Base-by-base conservation (phyloP, 164 flowering plant genomes). In the Stephania cephalantha region DNA sequence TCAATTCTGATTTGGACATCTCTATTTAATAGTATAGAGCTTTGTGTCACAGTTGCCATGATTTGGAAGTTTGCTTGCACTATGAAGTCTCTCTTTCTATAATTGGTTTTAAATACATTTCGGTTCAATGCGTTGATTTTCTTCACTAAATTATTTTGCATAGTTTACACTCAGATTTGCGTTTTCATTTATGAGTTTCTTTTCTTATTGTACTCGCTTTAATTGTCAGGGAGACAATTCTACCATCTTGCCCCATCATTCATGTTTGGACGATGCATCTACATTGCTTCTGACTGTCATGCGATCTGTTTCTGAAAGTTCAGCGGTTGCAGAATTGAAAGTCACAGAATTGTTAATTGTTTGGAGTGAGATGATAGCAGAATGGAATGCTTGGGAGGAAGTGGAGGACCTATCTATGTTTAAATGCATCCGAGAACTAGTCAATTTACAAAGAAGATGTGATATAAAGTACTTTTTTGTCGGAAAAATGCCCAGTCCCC, bases 351-450 rank as follows among this genome's bases (percentile, higher is more conserved):
- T 92, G 71, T 76, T 92, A 30, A 65, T 75, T 68, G 84, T 85
- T 79, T 92, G 97, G 95, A 84, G 90, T 78, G 83, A 82, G 58
- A 71, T 89, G 72, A 85, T 92, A 81, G 88, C 93, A 15, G 89
- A 89, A 35, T 92, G 93, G 95, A 88, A 92, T 82, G 88, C 87
- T 53, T 90, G 95, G 97, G 97, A 92, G 80, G 97, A 90, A 74
- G 69, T 82, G 75, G 95, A 90, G 79, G 92, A 90, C 74, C 78
- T 87, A 46, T 82, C 86, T 46, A 75, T 87, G 31, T 90, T 90
- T 84, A 84, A 84, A 46, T 85, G 87, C 82, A 87, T 90, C 25
- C 81, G 76, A 77, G 92, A 88, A 76, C 87, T 83, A 69, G 88
- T 88, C 68, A 78, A 71, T 74, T 79, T 92, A 46, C 79, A 86